phyloP scores from a whole-genome alignment of 805 yeast species.

The Komagataella pastoris region DNA sequence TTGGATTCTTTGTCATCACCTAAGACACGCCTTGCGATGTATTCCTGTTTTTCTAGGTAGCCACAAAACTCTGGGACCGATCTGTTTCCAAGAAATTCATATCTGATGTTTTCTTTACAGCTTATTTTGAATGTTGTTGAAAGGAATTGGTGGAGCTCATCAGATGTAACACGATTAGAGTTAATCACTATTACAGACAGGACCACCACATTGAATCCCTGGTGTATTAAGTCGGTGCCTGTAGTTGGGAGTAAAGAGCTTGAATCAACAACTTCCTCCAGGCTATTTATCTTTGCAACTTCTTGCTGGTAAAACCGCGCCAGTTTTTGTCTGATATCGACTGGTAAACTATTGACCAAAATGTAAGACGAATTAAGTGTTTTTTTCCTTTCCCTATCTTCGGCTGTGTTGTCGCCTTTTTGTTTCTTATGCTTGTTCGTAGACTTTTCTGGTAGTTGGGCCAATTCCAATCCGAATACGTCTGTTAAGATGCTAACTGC shows the following conservation, averaged over 20 bases:
- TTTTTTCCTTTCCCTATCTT: background rate
- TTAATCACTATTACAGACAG: constrained; percentile 13
- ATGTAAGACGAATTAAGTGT: constrained; percentile 12
- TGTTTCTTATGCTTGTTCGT: background rate
- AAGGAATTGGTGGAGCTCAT: constrained; percentile 12
- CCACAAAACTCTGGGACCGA: constrained; percentile 11
- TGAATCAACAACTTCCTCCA: background rate
- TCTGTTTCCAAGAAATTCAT: constrained; percentile 8
- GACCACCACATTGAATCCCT: constrained; percentile 15
- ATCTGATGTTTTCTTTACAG: constrained; percentile 9
- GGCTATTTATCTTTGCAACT: background rate
- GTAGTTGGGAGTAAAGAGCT: constrained; percentile 10
- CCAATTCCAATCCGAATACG: constrained; percentile 13
- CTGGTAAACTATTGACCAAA: constrained; percentile 10
- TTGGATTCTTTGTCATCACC: constrained; percentile 8
- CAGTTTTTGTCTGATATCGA: constrained; percentile 10
- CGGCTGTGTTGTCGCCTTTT: background rate
- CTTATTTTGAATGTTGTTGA: constrained; percentile 10
- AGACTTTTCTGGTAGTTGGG: background rate
- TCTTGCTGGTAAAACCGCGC: constrained; percentile 7
- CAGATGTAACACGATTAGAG: constrained; percentile 13
- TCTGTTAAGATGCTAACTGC: constrained; percentile 6
- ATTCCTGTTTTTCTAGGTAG: constrained; percentile 13
- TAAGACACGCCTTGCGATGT: constrained; percentile 7
- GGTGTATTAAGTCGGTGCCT: constrained; percentile 7